Conservation (phyloP, 352 stramenopile species). For the Pythium utonaiense region DNA sequence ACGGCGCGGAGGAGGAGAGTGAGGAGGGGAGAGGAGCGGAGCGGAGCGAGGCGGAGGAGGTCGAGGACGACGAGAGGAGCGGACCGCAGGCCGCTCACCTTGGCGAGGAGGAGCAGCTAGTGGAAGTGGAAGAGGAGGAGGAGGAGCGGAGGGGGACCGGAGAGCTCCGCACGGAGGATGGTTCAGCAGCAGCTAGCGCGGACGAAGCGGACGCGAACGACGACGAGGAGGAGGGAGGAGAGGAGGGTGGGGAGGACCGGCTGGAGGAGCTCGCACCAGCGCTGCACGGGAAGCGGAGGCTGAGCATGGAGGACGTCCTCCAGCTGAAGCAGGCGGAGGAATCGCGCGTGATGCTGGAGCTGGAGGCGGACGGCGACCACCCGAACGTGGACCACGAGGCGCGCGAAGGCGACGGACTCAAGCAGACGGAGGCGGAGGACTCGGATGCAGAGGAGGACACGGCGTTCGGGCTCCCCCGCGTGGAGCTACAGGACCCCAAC, state of each 20-base stretch:
- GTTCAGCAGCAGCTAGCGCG: no score
- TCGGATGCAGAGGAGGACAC: conserved; percentile 2
- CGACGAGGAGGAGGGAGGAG: neutral
- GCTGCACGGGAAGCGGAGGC: neutral
- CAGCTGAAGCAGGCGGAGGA: conserved; percentile 5
- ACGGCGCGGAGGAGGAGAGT: neutral
- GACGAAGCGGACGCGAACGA: neutral
- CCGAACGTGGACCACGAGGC: neutral
- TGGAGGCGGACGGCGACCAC: neutral
- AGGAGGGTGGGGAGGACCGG: neutral
- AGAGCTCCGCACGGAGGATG: neutral
- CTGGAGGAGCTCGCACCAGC: neutral
- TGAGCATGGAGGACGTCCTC: conserved; percentile 4
- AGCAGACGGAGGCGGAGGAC: conserved; percentile 11
- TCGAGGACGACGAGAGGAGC: neutral
- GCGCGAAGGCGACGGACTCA: conserved; percentile 8
- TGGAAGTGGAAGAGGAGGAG: neutral
- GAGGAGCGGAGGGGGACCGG: neutral
- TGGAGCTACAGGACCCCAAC: neutral
- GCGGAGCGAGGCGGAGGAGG: neutral
- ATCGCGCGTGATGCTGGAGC: conserved; percentile 5
- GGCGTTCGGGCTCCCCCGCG: conserved; percentile 11
- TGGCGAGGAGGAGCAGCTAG: neutral
- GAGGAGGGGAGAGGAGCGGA: neutral
- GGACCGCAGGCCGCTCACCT: neutral